phyloP scores from a whole-genome alignment of 179 eudicot genomes.

The Heliamphora pulchella region DNA sequence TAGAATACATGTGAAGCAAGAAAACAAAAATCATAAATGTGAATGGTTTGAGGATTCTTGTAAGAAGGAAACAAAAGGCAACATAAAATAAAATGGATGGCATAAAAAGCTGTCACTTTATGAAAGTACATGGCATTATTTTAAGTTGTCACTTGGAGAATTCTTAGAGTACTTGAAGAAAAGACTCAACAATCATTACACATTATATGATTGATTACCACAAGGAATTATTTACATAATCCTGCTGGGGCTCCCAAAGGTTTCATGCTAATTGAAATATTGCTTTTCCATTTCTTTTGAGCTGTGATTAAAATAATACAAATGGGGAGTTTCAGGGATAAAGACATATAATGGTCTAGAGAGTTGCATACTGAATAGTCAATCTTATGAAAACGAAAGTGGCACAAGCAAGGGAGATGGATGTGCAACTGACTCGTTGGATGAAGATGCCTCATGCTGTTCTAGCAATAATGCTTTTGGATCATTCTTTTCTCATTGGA shows the following conservation, averaged over 20 bases:
- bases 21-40: too few relatives aligned
- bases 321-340: constrained; percentile 41
- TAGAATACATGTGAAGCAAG: too few relatives aligned
- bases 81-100: too few relatives aligned
- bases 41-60: too few relatives aligned
- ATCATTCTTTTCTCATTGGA: constrained; percentile 60
- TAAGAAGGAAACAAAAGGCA: too few relatives aligned
- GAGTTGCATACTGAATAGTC: constrained; percentile 64
- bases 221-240: background rate
- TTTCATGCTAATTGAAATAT: background rate
- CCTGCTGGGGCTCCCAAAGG: background rate
- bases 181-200: too few relatives aligned
- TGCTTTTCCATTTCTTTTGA: background rate
- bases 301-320: background rate
- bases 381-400: constrained; percentile 38
- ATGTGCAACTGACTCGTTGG: constrained; percentile 42
- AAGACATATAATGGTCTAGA: constrained; percentile 84
- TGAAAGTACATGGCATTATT: too few relatives aligned
- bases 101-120: too few relatives aligned
- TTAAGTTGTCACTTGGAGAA: too few relatives aligned
- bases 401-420: constrained; percentile 41
- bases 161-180: too few relatives aligned
- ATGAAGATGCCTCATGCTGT: constrained; percentile 65
- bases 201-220: background rate
- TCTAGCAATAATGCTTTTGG: constrained; percentile 63